phyloP scores from a whole-genome alignment of 768 basidiomycete species.

The Leccinum subgranulosum region DNA sequence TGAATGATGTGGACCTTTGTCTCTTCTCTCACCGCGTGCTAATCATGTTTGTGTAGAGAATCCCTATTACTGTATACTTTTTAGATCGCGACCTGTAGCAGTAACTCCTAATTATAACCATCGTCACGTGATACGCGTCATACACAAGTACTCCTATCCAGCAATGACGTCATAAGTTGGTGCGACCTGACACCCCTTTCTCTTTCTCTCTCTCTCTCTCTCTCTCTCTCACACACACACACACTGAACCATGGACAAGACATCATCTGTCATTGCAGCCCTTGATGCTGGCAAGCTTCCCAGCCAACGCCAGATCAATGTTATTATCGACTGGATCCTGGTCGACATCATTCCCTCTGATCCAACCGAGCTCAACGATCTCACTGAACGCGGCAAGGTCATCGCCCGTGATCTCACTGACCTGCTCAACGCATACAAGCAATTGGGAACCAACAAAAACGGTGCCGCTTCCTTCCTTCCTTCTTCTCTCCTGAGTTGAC shows the following conservation, averaged over 20 bases:
- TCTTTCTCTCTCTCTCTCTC: too few relatives aligned
- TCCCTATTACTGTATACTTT: background rate
- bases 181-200: background rate
- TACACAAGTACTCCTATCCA: constrained; percentile 14
- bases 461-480: constrained; percentile 29
- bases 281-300: constrained; percentile 72
- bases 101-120: background rate
- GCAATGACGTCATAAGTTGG: background rate
- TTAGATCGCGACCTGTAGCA: background rate
- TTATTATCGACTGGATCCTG: constrained; percentile 54
- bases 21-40: background rate
- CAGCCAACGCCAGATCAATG: constrained; percentile 52
- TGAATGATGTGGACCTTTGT: constrained; percentile 8
- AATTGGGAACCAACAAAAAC: constrained; percentile 55
- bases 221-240: too few relatives aligned
- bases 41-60: background rate
- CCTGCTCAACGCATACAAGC: constrained; percentile 57
- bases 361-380: constrained; percentile 35
- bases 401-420: constrained; percentile 49
- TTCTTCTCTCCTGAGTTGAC: background rate
- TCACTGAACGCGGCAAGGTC: constrained; percentile 54
- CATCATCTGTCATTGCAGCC: constrained; percentile 61
- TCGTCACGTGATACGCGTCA: constrained; percentile 20
- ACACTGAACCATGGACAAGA: constrained; percentile 56
- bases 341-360: constrained; percentile 45